Base-by-base conservation (phyloP, 1,284 basidiomycete genomes). In the Pseudomicrostroma phylloplanum region DNA sequence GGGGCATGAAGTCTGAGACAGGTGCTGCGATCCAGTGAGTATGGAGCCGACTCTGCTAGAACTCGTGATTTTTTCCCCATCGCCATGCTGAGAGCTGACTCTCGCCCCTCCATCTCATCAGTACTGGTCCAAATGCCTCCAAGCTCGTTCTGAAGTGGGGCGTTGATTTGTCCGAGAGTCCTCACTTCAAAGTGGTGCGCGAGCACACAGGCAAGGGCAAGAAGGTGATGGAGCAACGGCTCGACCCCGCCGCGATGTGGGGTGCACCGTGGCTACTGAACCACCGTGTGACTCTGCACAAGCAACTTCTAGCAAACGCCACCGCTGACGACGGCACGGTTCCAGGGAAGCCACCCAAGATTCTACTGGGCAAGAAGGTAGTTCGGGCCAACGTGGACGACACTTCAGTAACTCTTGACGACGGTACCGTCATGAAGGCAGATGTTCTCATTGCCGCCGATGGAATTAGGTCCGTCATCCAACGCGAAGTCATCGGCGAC, bases 381-480 rank as follows among this genome's bases (percentile, higher is more conserved):
- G 1, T 15, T 1, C 60, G 71, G 61, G 72, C 77, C 46, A 51
- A 64, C 9, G 70, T 71, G 13, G 46, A 46, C 30, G 30, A 36
- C 0, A 76, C 67, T 0, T 62, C 51, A 0, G 67, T 79, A 21
- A 64, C 64, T 15, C 62, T 71, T 40, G 63, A 62, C 6, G 56
- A 70, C 55, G 78, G 78, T 7, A 62, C 62, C 36, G 58, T 51
- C 2, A 56, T 70, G 25, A 17, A 61, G 1, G 74, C 63, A 6
- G 78, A 79, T 56, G 55, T 74, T 12, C 58, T 79, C 26, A 62
- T 79, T 39, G 78, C 68, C 3, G 76, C 76, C 12, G 79, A 80
- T 51, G 79, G 79, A 1, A 76, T 78, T 56, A 68, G 67, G 46
- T 83, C 81, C 6, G 57, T 80, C 19, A 78, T 75, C 26, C 79